A percentile compares a stretch with the other conserved stretches of the same genome.
phyloP scores from a whole-genome alignment of 352 stramenopile species.

The Globisporangium viniferum region DNA sequence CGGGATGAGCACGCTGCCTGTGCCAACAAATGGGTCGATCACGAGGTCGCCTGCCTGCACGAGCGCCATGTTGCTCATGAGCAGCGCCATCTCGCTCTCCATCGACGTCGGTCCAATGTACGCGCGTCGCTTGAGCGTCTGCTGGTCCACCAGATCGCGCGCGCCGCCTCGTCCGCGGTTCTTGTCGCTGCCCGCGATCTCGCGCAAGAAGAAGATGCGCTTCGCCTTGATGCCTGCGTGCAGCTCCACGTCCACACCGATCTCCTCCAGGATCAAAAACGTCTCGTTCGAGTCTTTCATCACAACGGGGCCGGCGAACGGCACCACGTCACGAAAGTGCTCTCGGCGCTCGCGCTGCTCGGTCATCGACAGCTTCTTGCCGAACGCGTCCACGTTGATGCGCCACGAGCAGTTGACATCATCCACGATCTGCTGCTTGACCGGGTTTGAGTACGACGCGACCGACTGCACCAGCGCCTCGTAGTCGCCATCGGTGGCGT shows the following conservation, averaged over 20 bases:
- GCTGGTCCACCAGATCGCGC: constrained; percentile 83
- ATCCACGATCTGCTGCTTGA: constrained; percentile 46
- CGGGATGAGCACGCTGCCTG: constrained; percentile 95
- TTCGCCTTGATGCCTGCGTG: constrained; percentile 34
- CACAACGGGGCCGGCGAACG: constrained; percentile 64
- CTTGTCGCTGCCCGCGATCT: constrained; percentile 66
- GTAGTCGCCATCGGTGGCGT: constrained; percentile 34
- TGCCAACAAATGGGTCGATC: constrained; percentile 98
- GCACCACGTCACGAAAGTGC: constrained; percentile 47
- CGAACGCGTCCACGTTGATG: constrained; percentile 76
- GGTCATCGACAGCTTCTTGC: constrained; percentile 74
- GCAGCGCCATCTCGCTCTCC: constrained; percentile 95
- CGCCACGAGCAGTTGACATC: constrained; percentile 59
- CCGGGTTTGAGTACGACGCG: constrained; percentile 24
- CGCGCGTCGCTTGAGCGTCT: constrained; percentile 91
- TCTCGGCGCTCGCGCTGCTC: constrained; percentile 54
- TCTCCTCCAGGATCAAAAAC: constrained; percentile 76
- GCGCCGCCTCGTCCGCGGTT: constrained; percentile 67
- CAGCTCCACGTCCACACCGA: constrained; percentile 52
- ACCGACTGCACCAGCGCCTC: constrained; percentile 47
- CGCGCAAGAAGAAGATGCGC: constrained; percentile 70
- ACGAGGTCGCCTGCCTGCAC: constrained; percentile 74
- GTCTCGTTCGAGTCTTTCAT: constrained; percentile 68
- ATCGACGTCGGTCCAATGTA: constrained; percentile 98
- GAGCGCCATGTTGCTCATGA: constrained; percentile 92